Evolutionary conservation across 2,329 filamentous ascomycete species (phyloP), one percentile per base, ranked within the genome.

Genomic region (Trichoderma simmonsii): DNA sequence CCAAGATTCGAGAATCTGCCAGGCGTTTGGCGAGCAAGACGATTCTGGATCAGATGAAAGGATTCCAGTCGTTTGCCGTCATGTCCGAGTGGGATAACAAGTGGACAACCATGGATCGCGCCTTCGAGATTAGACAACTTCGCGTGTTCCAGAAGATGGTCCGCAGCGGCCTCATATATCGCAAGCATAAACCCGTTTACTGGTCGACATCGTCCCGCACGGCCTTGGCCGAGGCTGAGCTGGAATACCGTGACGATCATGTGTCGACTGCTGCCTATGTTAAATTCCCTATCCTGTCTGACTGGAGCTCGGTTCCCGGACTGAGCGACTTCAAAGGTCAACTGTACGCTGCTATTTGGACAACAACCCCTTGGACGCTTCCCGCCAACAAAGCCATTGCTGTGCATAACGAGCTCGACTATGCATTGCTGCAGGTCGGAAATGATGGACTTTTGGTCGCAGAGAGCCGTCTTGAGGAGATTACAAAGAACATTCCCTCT

Each of bases 301-400:
- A 81, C 65, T 77, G 75, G 74, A 76, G 73, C 11, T 74, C 74
- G 5, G 75, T 82, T 3, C 77, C 81, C 0, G 80, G 79, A 12
- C 76, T 88, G 64, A 75, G 79, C 28, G 73, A 75, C 4, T 79
- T 88, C 26, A 75, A 81, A 6, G 85, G 86, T 4, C 82, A 85
- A 6, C 78, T 98, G 12, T 92, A 87, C 79, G 93, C 92, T n/a
- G 87, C 96, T n/a, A 93, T 98, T 66, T 99, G 96, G 96, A 99
- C 96, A 2, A 99, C 96, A 0, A 99, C 96, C 0, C 96, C 96
- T 0, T 99, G 96, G 96, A 99, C 96, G 0, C 85, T 99, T 6
- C 95, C 96, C 0, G 95, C 95, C 2, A 99, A 99, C 80, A 90
- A 90, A 78, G 95, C 93, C 0, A 94, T 99, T 79, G 95, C 94